phyloP scores from a whole-genome alignment of 2,329 filamentous ascomycete species.

The Ophiocordyceps unilateralis region DNA sequence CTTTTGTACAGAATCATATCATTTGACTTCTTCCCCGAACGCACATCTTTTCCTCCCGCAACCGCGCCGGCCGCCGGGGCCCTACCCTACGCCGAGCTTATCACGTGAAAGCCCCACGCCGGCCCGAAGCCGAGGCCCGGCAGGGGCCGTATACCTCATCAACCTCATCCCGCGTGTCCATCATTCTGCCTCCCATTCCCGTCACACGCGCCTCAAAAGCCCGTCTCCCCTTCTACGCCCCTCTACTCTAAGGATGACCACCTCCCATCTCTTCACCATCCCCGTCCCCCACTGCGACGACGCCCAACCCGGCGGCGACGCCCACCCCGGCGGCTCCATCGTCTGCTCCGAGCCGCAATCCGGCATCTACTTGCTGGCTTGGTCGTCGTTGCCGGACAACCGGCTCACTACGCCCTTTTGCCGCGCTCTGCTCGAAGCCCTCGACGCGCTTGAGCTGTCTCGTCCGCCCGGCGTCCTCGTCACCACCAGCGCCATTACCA shows the following conservation, averaged over 20 bases:
- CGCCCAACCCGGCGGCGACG: constrained; percentile 30
- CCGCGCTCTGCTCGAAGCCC: constrained; percentile 47
- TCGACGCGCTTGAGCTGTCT: constrained; percentile 59
- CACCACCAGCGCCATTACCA: constrained; percentile 56
- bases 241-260: not conserved
- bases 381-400: constrained; percentile 58
- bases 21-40: too few species aligned
- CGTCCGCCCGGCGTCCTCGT: constrained; percentile 50
- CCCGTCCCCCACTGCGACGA: constrained; percentile 30
- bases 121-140: not conserved
- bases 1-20: too few species aligned
- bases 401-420: constrained; percentile 54
- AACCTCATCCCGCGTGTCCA: not conserved
- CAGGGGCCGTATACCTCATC: not conserved
- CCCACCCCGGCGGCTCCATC: constrained; percentile 38
- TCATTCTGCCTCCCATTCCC: not conserved
- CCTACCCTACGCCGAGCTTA: not conserved
- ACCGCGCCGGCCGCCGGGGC: too few species aligned
- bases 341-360: constrained; percentile 42
- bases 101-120: not conserved
- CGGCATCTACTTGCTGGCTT: constrained; percentile 55
- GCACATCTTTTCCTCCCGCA: too few species aligned
- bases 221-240: not conserved
- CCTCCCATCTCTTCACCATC: constrained; percentile 22
- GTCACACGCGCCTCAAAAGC: too few species aligned